Base-by-base conservation (phyloP, 139 green algal species). In the Micromonas commoda region DNA sequence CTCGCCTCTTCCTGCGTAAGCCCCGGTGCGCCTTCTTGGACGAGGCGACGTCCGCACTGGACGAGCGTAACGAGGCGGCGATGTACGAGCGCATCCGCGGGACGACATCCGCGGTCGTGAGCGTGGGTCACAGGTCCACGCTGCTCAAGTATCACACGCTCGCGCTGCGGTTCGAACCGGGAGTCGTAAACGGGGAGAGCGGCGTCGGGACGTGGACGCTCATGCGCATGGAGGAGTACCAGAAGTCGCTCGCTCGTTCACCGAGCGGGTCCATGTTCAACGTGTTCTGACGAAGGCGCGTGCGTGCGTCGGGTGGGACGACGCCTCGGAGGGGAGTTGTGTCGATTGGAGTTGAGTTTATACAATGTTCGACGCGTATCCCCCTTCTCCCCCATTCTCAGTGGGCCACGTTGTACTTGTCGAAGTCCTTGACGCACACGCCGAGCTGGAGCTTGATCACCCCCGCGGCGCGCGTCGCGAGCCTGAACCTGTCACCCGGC, bases 401-500 rank as follows among this genome's bases (percentile, higher is more conserved):
- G 9, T 57, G 45, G 9, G 45, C 45, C 9, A 70, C 29, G 9
- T 9, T 19, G 63, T 70, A 70, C 20, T 70, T 70, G 13, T 9
- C 63, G 63, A 70, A 70, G 16, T 70, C 63, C 9, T 19, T 9
- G 13, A 70, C 28, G 63, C 28, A 33, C 28, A 70, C 63, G 29
- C 63, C 29, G 63, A 70, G 63, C 29, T 70, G 28, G 20, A 70
- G 29, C 28, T 70, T 33, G 63, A 70, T 70, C 9, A 70, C 63
- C 28, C 63, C 63, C 29, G 28, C 63, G 28, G 63, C 63, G 6
- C 29, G 13, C 9, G 63, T 70, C 63, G 13, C 80, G 52, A 94
- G 78, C 37, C 90, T 79, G 79, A 91, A 94, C 16, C 90, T 63
- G 85, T 94, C 90, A 0, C 85, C 89, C 19, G 87, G 83, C 1